phyloP scores from a whole-genome alignment of 805 yeast genomes.

The Candida endomychidarum region DNA sequence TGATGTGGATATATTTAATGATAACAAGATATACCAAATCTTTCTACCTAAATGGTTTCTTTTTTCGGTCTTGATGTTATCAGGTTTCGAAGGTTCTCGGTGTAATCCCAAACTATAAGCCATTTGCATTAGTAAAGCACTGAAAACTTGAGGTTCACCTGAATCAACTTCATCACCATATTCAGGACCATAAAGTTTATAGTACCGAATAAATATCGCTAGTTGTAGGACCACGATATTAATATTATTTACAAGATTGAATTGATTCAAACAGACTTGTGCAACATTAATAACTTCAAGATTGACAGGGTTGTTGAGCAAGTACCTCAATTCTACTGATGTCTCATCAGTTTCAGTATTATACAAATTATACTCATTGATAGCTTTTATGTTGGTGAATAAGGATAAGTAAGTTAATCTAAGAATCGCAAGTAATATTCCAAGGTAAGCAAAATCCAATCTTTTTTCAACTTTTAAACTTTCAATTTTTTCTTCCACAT shows the following conservation, averaged over 20 bases:
- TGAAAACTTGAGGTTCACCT: slow-evolving; percentile 54
- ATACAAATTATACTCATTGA: slow-evolving; percentile 8
- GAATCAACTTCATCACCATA: slow-evolving; percentile 59
- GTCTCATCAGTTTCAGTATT: slow-evolving; percentile 12
- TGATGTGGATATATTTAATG: slow-evolving; percentile 14
- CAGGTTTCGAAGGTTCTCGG: slow-evolving; percentile 30
- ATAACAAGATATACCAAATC: slow-evolving; percentile 22
- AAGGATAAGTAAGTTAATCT: slow-evolving; percentile 36
- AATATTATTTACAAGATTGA: slow-evolving; percentile 19
- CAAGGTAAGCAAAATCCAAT: slow-evolving; percentile 34
- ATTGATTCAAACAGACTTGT: slow-evolving; percentile 35
- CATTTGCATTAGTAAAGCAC: slow-evolving; percentile 42
- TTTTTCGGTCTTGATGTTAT: slow-evolving; percentile 18
- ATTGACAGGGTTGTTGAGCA: slow-evolving; percentile 30
- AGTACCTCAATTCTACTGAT: slow-evolving; percentile 22
- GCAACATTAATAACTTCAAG: slow-evolving; percentile 35
- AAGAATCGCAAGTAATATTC: slow-evolving; percentile 31
- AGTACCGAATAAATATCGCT: slow-evolving; percentile 49
- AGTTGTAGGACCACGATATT: slow-evolving; percentile 56
- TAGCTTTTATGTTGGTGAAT: slow-evolving; percentile 25
- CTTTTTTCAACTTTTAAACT: slow-evolving; percentile 24
- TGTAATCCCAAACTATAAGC: slow-evolving; percentile 39
- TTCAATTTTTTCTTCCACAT: slow-evolving; percentile 3
- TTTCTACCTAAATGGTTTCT: slow-evolving; percentile 23
- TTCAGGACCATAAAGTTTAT: slow-evolving; percentile 49